A percentile compares a stretch with the other conserved stretches of the same genome.
phyloP scores from a whole-genome alignment of 495 filamentous ascomycete species.

The Aspergillus haitiensis region DNA sequence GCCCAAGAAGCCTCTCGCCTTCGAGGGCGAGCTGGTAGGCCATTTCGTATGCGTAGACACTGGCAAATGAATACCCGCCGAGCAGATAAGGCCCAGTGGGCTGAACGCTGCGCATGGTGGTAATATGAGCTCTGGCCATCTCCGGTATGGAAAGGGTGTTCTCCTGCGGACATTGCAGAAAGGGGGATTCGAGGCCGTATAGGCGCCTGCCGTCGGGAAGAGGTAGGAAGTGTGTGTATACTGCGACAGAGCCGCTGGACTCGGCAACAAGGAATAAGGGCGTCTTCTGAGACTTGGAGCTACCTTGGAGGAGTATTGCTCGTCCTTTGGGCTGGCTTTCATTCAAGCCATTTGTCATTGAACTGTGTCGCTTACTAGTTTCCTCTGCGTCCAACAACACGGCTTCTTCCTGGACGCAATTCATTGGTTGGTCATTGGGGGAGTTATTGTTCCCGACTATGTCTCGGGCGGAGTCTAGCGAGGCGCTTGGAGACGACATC shows the following conservation, averaged over 20 bases:
- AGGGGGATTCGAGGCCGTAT: conserved; percentile 17
- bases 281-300: background rate
- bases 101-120: conserved; percentile 13
- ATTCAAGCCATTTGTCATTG: background rate
- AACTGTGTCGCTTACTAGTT: background rate
- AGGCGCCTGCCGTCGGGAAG: conserved; percentile 7
- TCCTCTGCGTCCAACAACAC: background rate
- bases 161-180: conserved; percentile 1
- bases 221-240: conserved; percentile 7
- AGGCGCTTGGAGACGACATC: background rate
- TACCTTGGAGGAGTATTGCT: conserved; percentile 6
- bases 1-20: conserved; percentile 8
- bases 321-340: background rate
- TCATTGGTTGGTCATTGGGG: background rate
- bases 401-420: background rate
- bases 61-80: conserved; percentile 18
- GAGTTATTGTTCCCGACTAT: background rate
- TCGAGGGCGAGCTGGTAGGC: conserved; percentile 6
- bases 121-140: conserved; percentile 3
- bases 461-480: background rate
- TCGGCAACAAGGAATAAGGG: conserved; percentile 15
- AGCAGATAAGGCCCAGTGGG: conserved; percentile 17
- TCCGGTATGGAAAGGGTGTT: conserved; percentile 11
- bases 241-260: conserved; percentile 4
- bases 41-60: conserved; percentile 14